A percentile compares a stretch with the other conserved stretches of the same genome.
phyloP scores from a whole-genome alignment of 2,329 filamentous ascomycete genomes.

The Chaetomium globosum region DNA sequence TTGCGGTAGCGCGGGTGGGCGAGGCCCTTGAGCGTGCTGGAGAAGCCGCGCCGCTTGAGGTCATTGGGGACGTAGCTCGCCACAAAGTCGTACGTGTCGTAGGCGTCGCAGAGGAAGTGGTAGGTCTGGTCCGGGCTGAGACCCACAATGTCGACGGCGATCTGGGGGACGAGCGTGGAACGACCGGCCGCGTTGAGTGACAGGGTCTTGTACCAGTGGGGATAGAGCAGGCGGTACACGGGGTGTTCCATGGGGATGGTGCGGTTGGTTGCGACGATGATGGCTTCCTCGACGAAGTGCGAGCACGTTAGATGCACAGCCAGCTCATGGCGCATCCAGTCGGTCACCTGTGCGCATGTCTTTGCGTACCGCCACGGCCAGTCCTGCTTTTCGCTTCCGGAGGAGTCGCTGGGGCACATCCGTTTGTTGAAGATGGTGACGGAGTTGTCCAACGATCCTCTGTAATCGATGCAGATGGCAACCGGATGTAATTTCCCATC shows the following conservation, averaged over 20 bases:
- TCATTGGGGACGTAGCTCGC: conserved; percentile 52
- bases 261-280: conserved; percentile 52
- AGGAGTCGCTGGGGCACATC: conserved; percentile 40
- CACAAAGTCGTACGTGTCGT: conserved; percentile 50
- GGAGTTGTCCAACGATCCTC: conserved; percentile 47
- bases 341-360: conserved; percentile 51
- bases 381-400: conserved; percentile 45
- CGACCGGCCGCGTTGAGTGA: conserved; percentile 53
- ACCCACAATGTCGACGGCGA: conserved; percentile 50
- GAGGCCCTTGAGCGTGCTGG: conserved; percentile 40
- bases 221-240: conserved; percentile 49
- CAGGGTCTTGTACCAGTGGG: conserved; percentile 55
- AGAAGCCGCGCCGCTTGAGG: conserved; percentile 49
- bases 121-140: conserved; percentile 44
- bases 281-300: conserved; percentile 52
- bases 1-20: conserved; percentile 48
- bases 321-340: conserved; percentile 54
- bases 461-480: conserved; percentile 54
- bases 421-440: conserved; percentile 55
- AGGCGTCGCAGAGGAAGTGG: conserved; percentile 46
- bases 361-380: conserved; percentile 59
- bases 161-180: conserved; percentile 48
- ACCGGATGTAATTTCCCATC: conserved; percentile 53
- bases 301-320: conserved; percentile 50
- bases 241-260: conserved; percentile 47